Evolutionary conservation across 805 yeast genomes (phyloP).

Genomic region (Lachancea fermentati): DNA sequence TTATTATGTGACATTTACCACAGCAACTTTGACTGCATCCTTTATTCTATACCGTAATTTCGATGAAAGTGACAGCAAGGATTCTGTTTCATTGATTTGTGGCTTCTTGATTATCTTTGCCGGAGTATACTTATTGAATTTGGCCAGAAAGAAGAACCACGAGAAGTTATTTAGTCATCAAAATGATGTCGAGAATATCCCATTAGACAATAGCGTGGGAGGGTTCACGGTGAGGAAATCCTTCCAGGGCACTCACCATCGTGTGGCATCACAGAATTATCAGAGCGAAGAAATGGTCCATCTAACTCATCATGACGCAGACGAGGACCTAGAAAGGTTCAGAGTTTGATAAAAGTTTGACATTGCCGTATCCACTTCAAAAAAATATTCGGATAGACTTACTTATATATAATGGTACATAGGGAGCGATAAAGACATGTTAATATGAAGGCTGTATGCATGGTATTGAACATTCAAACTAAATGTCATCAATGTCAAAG

Average conservation of each 20-base stretch:
- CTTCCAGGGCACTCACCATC: conserved; percentile 41
- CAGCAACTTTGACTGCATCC: conserved; percentile 80
- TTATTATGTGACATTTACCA: conserved; percentile 86
- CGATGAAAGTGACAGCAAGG: conserved; percentile 74
- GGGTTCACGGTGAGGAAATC: conserved; percentile 75
- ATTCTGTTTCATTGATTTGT: conserved; percentile 72
- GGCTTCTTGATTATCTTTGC: conserved; percentile 84
- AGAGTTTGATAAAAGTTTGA: conserved; percentile 3
- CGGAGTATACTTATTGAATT: conserved; percentile 79
- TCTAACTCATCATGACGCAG: conserved; percentile 8
- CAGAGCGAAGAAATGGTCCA: conserved; percentile 14
- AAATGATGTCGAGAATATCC: conserved; percentile 63
- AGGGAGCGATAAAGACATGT: conserved; percentile 3
- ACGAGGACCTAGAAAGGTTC: conserved; percentile 11
- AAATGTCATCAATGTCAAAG: conserved; percentile 94
- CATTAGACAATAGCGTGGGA: conserved; percentile 78
- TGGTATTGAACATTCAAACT: conserved; percentile 19
- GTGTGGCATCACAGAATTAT: conserved; percentile 9
- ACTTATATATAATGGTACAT: conserved; percentile 10
- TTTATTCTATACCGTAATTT: conserved; percentile 83
- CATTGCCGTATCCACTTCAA: background rate
- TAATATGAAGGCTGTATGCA: conserved; percentile 1
- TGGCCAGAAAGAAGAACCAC: conserved; percentile 56
- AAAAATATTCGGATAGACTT: conserved; percentile 2
- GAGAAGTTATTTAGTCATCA: conserved; percentile 41